Base-by-base conservation (phyloP, 495 filamentous ascomycete species). In the Podospora appendiculata region DNA sequence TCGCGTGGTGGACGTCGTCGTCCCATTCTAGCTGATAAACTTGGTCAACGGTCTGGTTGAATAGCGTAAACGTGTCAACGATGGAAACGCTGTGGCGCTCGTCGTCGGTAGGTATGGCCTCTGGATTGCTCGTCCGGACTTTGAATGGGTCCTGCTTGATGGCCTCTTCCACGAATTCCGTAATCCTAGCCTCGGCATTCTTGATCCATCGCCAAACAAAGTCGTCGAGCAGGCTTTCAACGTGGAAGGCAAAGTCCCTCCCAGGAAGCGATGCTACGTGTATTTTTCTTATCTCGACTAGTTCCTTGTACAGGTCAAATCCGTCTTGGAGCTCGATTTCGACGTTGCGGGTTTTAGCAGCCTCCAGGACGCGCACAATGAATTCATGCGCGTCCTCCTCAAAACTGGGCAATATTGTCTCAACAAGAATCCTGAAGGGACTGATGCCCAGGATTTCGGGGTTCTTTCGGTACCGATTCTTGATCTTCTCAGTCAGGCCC, bases 171-270 rank as follows among this genome's bases (percentile, higher is more conserved):
- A 96, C 88, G 77, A 93, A 92, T 14, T 84, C 84, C 62, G 83
- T 75, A 55, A 96, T 82, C 61, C 84, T 90, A 14, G 72, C 70
- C 50, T 96, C 90, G 18, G 88, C 89, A 55, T 82, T 80, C 47
- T 77, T 78, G 54, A 99, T 87, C 90, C 91, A 99, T 32, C 88
- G 82, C 90, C 90, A 96, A 25, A 96, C 92, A 66, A 97, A 99
- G 25, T 87, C 85, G 51, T 87, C 88, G 8, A 99, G 75, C 13
- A 93, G 69, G 41, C 80, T 80, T 68, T 99, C 94, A 41, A 99
- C 80, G 55, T 88, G 78, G 64, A 95, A 94, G 10, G 82, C 84
- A 65, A 96, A 99, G 6, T 73, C 72, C 45, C 69, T 66, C 44
- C 68, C 64, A 0, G 88, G 88, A 34, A 95, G 77, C 34, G 82